A percentile compares a stretch with the other conserved stretches of the same genome.
phyloP scores from a whole-genome alignment of 148 eudicot species.

The Amaranthus cruentus region DNA sequence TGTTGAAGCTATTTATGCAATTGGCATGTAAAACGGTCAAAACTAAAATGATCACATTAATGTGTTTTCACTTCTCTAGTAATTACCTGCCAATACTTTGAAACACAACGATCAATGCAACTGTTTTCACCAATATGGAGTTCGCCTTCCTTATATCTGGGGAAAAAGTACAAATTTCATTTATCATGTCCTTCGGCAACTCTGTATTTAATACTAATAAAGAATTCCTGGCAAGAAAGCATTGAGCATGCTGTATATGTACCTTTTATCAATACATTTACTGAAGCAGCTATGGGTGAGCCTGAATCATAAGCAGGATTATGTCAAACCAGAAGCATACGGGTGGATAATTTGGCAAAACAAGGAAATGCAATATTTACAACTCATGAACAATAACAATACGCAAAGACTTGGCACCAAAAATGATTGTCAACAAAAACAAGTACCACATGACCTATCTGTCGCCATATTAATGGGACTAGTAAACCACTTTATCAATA shows the following conservation, averaged over 20 bases:
- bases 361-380: not conserved
- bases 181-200: not conserved
- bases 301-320: constrained; percentile 39
- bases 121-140: constrained; percentile 68
- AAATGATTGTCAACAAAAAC: not conserved
- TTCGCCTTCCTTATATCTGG: constrained; percentile 77
- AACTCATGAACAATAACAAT: not conserved
- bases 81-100: constrained; percentile 74
- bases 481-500: not conserved
- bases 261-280: constrained; percentile 77
- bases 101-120: constrained; percentile 87
- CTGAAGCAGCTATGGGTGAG: constrained; percentile 64
- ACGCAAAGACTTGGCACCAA: not conserved
- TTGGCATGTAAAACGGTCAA: not conserved
- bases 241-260: constrained; percentile 1
- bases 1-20: not conserved
- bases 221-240: not conserved
- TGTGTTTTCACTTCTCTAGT: not conserved
- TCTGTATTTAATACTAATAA: not conserved
- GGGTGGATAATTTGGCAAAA: not conserved
- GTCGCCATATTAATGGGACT: too few species aligned
- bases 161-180: constrained; percentile 2
- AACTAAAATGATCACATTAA: not conserved
- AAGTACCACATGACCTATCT: not conserved
- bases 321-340: constrained; percentile 16